Evolutionary conservation across 179 eudicot genomes (phyloP), one percentile per base, ranked within the genome.

Genomic region (Beta lomatogona): DNA sequence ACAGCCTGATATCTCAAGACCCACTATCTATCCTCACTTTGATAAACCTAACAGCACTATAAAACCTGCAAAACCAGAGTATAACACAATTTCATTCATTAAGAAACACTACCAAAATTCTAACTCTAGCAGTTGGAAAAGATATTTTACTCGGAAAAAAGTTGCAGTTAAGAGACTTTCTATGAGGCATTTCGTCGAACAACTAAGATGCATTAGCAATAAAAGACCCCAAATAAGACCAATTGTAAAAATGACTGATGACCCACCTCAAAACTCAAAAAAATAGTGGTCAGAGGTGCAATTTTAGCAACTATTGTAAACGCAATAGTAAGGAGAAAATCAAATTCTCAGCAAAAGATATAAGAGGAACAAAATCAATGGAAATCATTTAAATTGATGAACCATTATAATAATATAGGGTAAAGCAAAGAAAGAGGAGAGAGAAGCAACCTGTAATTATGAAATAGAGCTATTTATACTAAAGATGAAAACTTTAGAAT

Each of bases 121-220:
- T 58, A 31, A 36, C 8, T 0, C 14, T 41, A 78, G 36, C 3
- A 65, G n/a, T n/a, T n/a, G n/a, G n/a, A n/a, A n/a, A n/a, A n/a
- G n/a, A n/a, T n/a, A n/a, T n/a, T n/a, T n/a, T n/a, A n/a, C n/a
- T n/a, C n/a, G n/a, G n/a, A n/a, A n/a, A 48, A 1, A 48, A 48
- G 9, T 48, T 15, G 6, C 64, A 59, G 64, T n/a, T 14, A 3
- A n/a, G 19, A 15, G 0, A 3, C 0, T 0, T 59, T 46, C 65
- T 57, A 2, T 65, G 78, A 15, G 77, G 46, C 70, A 81, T 80
- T 81, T 81, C 76, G 61, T 81, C 84, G 76, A 81, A 10, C 82
- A 72, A 15, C 10, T 25, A 67, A 52, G 16, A 70, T 63, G 82
- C 84, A 84, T 13, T 48, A 48, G 52, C 52, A 3, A 53, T 19